Base-by-base conservation (phyloP, 1,284 basidiomycete species). In the Cerrena zonata region DNA sequence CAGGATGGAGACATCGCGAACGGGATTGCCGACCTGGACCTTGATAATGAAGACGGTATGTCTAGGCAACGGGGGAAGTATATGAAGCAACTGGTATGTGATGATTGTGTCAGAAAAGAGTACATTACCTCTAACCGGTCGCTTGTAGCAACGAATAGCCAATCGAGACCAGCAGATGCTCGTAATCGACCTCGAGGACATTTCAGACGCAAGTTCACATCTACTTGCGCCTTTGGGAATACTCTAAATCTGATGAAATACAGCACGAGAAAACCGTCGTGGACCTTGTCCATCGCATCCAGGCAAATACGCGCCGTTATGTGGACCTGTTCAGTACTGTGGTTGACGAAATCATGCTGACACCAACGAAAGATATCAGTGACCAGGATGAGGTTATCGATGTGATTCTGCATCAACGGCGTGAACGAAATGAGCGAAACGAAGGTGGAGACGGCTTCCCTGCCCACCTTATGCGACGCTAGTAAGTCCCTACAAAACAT, bases 321-420 rank as follows among this genome's bases (percentile, higher is more conserved):
- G 79, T 93, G 56, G 79, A 81, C 56, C 76, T 99, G 25, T 98
- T 99, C 70, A 84, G 84, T 61, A 89, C 94, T 59, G 91, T 89
- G 42, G 82, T 98, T 47, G 96, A 99, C 75, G 79, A 82, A 56
- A 74, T 94, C 50, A 84, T 94, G 76, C 94, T 94, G 4, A 72
- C 73, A 40, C 89, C 94, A 2, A 92, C 88, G 21, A 88, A 88
- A 65, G 92, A 96, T 61, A 89, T 97, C 52, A 86, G 83, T 55
- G 83, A 89, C 54, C 78, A 91, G 43, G 90, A 91, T 59, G 94
- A 97, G 65, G 93, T 96, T 41, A 88, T 96, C 43, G 94, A 97
- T 67, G 84, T 98, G 7, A 93, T 97, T 57, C 78, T 96, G 59
- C 91, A 94, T 65, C 96, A 99, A 66, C 79, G 96, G 49, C 76